Evolutionary conservation across 179 eudicot genomes (phyloP).

Genomic region (Sideroxylon spinosum): DNA sequence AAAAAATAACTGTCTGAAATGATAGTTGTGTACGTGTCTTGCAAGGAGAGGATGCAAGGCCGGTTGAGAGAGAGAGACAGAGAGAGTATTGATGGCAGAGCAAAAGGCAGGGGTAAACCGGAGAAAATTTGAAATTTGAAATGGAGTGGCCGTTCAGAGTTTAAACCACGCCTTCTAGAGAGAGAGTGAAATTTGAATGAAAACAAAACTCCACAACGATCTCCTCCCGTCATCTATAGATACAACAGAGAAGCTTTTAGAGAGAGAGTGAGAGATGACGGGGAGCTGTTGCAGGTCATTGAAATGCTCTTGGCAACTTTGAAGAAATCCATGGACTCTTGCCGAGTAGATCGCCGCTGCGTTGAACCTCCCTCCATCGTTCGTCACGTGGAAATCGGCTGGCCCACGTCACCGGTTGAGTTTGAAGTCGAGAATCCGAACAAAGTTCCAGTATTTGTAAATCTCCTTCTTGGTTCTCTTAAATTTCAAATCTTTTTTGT

Average conservation of each 20-base stretch:
- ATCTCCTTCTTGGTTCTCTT: neutral
- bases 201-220: neutral
- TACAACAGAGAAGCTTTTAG: neutral
- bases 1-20: too few species aligned
- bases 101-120: neutral
- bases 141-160: conserved; percentile 28
- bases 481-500: neutral
- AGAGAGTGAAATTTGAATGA: too few species aligned
- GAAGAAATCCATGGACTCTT: conserved; percentile 76
- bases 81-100: too few species aligned
- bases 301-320: conserved; percentile 59
- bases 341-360: conserved; percentile 44
- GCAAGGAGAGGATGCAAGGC: too few species aligned
- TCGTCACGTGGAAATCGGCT: conserved; percentile 89
- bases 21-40: too few species aligned
- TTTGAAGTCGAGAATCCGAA: conserved; percentile 73
- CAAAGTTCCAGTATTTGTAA: conserved; percentile 59
- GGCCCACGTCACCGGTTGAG: conserved; percentile 86
- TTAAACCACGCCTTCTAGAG: neutral
- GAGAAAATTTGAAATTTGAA: conserved; percentile 25
- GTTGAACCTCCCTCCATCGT: conserved; percentile 52
- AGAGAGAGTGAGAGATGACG: conserved; percentile 34
- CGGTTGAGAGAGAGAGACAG: too few species aligned
- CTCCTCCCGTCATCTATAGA: conserved; percentile 7
- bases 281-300: conserved; percentile 33